Evolutionary conservation across 2,329 filamentous ascomycete genomes (phyloP).

Genomic region (Talaromyces marneffei): DNA sequence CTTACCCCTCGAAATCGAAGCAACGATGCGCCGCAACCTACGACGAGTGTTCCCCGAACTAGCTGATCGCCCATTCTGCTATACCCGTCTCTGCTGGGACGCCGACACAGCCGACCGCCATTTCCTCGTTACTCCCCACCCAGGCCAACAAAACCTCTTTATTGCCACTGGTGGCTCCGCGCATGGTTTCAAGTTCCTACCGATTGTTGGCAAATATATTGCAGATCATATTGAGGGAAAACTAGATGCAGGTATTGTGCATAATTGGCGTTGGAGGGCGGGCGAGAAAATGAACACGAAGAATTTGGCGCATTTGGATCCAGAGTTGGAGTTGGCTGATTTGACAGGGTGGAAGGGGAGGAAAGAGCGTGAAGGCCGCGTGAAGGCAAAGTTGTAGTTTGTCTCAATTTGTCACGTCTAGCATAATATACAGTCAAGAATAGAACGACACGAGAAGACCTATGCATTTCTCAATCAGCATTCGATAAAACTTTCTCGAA

Average conservation of each 20-base stretch:
- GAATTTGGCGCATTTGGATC: conserved; percentile 23
- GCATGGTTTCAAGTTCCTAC: conserved; percentile 62
- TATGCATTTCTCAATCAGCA: neutral
- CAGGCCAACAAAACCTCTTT: conserved; percentile 51
- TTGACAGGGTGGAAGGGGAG: conserved; percentile 21
- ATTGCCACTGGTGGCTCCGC: conserved; percentile 59
- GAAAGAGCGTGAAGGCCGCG: conserved; percentile 13
- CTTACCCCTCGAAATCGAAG: conserved; percentile 8
- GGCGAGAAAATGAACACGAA: conserved; percentile 15
- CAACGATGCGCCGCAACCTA: conserved; percentile 10
- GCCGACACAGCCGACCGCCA: conserved; percentile 58
- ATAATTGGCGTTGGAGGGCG: conserved; percentile 11
- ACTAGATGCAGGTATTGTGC: conserved; percentile 18
- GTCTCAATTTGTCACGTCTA: neutral
- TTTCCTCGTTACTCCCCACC: conserved; percentile 52
- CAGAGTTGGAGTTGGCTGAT: conserved; percentile 20
- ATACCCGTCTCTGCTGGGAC: conserved; percentile 53
- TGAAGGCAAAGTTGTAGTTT: neutral
- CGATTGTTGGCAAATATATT: conserved; percentile 56
- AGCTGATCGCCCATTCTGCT: conserved; percentile 16
- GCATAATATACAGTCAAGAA: neutral
- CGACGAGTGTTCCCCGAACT: conserved; percentile 9
- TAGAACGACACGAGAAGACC: neutral
- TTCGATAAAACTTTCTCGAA: neutral
- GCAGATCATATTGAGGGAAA: conserved; percentile 25